A percentile compares a stretch with the other conserved stretches of the same genome.
phyloP scores from a whole-genome alignment of 208 protist genomes.

The Acanthamoeba royreba region DNA sequence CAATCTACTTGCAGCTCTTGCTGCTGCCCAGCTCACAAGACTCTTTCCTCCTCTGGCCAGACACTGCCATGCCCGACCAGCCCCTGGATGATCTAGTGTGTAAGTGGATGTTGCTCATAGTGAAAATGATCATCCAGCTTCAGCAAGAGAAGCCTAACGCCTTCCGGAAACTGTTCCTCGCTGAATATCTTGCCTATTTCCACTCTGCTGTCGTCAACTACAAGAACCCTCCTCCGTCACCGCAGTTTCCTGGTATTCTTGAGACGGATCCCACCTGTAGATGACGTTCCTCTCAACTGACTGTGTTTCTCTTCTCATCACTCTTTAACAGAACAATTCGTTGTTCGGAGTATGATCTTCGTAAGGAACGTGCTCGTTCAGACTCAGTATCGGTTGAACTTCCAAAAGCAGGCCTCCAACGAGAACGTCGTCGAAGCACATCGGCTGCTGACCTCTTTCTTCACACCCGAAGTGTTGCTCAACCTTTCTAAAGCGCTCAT shows the following conservation, averaged over 20 bases:
- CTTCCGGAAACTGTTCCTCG: constrained; percentile 37
- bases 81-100: constrained; percentile 14
- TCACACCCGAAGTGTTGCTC: constrained; percentile 11
- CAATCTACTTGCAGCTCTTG: neutral
- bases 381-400: constrained; percentile 5
- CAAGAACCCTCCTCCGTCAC: neutral
- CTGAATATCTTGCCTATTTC: neutral
- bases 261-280: neutral
- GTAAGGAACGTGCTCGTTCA: constrained; percentile 23
- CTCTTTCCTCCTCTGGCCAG: neutral
- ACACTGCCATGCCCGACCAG: constrained; percentile 7
- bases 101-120: neutral
- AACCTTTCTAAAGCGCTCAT: constrained; percentile 12
- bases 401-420: neutral
- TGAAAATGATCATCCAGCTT: constrained; percentile 36
- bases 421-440: constrained; percentile 21
- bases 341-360: neutral
- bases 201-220: neutral
- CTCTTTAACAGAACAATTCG: neutral
- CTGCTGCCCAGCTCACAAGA: no score
- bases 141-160: constrained; percentile 38
- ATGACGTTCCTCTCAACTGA: neutral
- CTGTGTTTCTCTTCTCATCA: neutral
- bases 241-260: neutral
- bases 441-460: neutral